Percentiles rank a stretch among this genome's conserved stretches.
phyloP scores from a whole-genome alignment of 257 asterid genomes.

The Ehretia macrophylla region DNA sequence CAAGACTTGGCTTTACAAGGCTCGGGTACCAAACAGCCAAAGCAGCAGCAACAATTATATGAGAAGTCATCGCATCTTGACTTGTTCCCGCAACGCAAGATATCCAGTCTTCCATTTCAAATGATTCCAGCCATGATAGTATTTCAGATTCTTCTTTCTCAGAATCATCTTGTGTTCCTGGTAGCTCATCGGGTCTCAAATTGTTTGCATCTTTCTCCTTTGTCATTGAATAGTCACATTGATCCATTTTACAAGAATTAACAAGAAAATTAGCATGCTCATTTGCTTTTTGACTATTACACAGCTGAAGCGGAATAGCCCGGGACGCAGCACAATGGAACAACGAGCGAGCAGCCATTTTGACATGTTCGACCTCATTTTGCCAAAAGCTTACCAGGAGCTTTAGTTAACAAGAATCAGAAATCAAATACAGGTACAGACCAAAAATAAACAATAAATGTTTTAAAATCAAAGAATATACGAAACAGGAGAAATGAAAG shows the following conservation, averaged over 20 bases:
- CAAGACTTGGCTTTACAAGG: slow-evolving; percentile 67
- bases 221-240: slow-evolving; percentile 26
- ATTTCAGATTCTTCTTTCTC: slow-evolving; percentile 58
- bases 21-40: slow-evolving; percentile 95
- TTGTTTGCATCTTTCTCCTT: slow-evolving; percentile 5
- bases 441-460: not conserved
- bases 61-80: slow-evolving; percentile 98
- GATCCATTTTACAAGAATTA: slow-evolving; percentile 32
- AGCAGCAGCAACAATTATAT: slow-evolving; percentile 91
- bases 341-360: slow-evolving; percentile 96
- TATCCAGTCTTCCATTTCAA: slow-evolving; percentile 85
- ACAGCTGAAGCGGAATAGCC: slow-evolving; percentile 70
- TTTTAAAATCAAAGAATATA: no score
- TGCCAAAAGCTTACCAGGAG: slow-evolving; percentile 98
- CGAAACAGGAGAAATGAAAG: no score
- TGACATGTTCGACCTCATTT: slow-evolving; percentile 85
- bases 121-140: slow-evolving; percentile 80
- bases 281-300: slow-evolving; percentile 31
- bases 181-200: slow-evolving; percentile 26
- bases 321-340: slow-evolving; percentile 98
- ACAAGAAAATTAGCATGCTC: slow-evolving; percentile 22
- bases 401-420: slow-evolving; percentile 36
- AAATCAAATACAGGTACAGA: slow-evolving; percentile 15
- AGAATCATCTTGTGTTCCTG: slow-evolving; percentile 30
- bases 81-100: slow-evolving; percentile 87